A percentile compares a stretch with the other conserved stretches of the same genome.
phyloP scores from a whole-genome alignment of 768 basidiomycete genomes.

The Melanogaster broomeanus region DNA sequence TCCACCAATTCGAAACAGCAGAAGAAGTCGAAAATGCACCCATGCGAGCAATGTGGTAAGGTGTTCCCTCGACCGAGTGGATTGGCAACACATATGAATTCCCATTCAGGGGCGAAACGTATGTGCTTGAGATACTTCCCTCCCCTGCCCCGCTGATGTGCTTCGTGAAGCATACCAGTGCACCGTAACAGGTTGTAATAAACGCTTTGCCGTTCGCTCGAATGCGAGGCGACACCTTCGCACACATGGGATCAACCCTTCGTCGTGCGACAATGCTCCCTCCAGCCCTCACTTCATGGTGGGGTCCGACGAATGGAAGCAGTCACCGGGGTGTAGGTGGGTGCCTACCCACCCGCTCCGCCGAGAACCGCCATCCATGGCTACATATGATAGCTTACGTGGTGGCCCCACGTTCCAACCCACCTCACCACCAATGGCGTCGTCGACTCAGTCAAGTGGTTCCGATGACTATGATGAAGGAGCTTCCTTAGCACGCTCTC shows the following conservation, averaged over 20 bases:
- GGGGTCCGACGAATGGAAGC: slow-evolving; percentile 45
- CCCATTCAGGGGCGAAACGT: slow-evolving; percentile 53
- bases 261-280: slow-evolving; percentile 17
- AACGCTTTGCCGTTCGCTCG: slow-evolving; percentile 75
- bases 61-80: slow-evolving; percentile 53
- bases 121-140: slow-evolving; percentile 17
- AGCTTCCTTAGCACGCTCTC: slow-evolving; percentile 29
- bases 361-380: slow-evolving; percentile 10
- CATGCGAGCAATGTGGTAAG: slow-evolving; percentile 45
- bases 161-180: slow-evolving; percentile 41
- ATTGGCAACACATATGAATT: slow-evolving; percentile 54
- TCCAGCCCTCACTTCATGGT: slow-evolving; percentile 34
- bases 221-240: slow-evolving; percentile 81
- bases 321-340: slow-evolving; percentile 41
- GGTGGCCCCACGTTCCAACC: slow-evolving; percentile 36
- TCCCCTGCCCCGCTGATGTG: slow-evolving; percentile 6
- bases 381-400: slow-evolving; percentile 18
- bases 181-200: slow-evolving; percentile 57
- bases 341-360: slow-evolving; percentile 33
- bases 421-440: slow-evolving; percentile 37
- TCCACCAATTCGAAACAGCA: slow-evolving; percentile 9
- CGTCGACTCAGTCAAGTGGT: slow-evolving; percentile 34
- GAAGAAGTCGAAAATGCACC: slow-evolving; percentile 52
- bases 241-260: slow-evolving; percentile 60
- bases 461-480: slow-evolving; percentile 36